phyloP scores from a whole-genome alignment of 140 eudicot genomes.

The Erigeron philadelphicus region DNA sequence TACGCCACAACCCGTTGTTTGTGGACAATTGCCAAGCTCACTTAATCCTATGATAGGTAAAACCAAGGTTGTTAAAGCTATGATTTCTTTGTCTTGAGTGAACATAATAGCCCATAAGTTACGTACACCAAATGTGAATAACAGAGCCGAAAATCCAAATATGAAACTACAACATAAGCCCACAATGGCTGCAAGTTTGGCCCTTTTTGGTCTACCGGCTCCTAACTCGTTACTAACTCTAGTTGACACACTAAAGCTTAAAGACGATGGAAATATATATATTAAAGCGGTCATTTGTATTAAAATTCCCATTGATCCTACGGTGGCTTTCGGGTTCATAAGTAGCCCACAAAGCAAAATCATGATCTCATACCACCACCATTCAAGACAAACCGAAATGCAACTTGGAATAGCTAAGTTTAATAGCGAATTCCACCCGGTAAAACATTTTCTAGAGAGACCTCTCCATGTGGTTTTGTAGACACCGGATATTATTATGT shows the following conservation, averaged over 20 bases:
- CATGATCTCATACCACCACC: conserved; percentile 97
- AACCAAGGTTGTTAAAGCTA: conserved; percentile 50
- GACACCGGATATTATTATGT: conserved; percentile 39
- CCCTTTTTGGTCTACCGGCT: conserved; percentile 48
- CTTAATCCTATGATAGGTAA: conserved; percentile 80
- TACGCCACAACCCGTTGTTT: conserved; percentile 87
- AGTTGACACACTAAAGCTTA: conserved; percentile 70
- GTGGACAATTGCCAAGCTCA: conserved; percentile 88
- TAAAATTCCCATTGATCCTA: conserved; percentile 83
- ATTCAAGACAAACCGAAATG: conserved; percentile 74
- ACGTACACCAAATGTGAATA: conserved; percentile 41
- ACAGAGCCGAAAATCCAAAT: conserved; percentile 49
- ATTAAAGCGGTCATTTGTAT: conserved; percentile 77
- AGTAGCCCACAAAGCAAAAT: conserved; percentile 63
- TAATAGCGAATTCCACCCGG: conserved; percentile 43
- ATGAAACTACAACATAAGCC: conserved; percentile 54
- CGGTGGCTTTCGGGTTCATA: conserved; percentile 58
- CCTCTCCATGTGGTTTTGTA: conserved; percentile 56
- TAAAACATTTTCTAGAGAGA: conserved; percentile 35
- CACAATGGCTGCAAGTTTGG: conserved; percentile 54
- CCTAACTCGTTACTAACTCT: conserved; percentile 83
- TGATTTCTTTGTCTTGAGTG: conserved; percentile 54
- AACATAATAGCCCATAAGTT: conserved; percentile 64
- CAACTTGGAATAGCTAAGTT: conserved; percentile 76
- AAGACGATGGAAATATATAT: conserved; percentile 73